Percentiles rank a stretch among this genome's conserved stretches.
phyloP scores from a whole-genome alignment of 352 stramenopile genomes.

The Blastocystis sp. region DNA sequence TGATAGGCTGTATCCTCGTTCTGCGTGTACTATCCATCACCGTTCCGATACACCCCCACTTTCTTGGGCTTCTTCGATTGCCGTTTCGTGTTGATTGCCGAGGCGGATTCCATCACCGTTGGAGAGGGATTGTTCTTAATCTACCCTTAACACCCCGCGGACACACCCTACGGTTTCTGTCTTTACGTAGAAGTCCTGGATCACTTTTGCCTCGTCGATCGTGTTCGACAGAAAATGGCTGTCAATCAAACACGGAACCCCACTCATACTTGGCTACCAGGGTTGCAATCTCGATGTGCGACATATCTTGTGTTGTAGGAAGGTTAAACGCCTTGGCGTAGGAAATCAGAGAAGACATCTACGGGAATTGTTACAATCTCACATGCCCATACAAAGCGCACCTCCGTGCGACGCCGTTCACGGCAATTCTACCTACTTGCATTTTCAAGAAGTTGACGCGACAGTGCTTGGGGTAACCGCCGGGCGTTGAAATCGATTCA shows the following conservation, averaged over 20 bases:
- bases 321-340: conserved; percentile 46
- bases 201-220: conserved; percentile 38
- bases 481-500: neutral
- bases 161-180: neutral
- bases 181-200: conserved; percentile 47
- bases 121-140: conserved; percentile 33
- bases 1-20: conserved; percentile 28
- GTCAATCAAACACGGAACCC: neutral
- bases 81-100: conserved; percentile 6
- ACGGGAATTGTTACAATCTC: neutral
- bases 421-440: conserved; percentile 18
- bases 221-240: conserved; percentile 33
- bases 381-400: neutral
- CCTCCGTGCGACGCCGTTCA: neutral
- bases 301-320: conserved; percentile 2
- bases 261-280: conserved; percentile 20
- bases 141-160: neutral
- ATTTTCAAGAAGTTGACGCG: conserved; percentile 55
- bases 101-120: neutral
- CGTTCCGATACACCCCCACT: neutral
- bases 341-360: conserved; percentile 50
- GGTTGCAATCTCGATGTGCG: conserved; percentile 34
- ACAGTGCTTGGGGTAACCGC: conserved; percentile 40
- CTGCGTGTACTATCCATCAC: conserved; percentile 37
- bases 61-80: conserved; percentile 53